phyloP scores from a whole-genome alignment of 331 rosid genomes.

The Rhamnella rubrinervis region DNA sequence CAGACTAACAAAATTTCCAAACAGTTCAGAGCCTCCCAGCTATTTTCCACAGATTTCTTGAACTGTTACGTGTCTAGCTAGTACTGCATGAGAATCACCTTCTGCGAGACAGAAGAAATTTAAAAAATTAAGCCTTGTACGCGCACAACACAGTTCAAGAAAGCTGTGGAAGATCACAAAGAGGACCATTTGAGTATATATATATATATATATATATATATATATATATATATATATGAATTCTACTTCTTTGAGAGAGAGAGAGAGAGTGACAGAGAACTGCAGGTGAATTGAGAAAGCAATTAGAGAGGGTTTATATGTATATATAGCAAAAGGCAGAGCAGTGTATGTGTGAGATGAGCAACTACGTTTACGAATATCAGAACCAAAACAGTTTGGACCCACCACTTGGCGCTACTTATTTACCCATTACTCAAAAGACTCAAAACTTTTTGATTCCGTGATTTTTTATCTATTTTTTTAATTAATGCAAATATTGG shows the following conservation, averaged over 20 bases:
- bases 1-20: background rate
- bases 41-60: slow-evolving; percentile 37
- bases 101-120: slow-evolving; percentile 11
- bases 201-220: too few relatives aligned
- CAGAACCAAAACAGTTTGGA: slow-evolving; percentile 14
- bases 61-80: slow-evolving; percentile 7
- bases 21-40: slow-evolving; percentile 17
- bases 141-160: slow-evolving; percentile 49
- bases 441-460: background rate
- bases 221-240: too few relatives aligned
- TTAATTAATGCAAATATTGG: too few relatives aligned
- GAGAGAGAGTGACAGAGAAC: too few relatives aligned
- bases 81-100: background rate
- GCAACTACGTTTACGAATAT: background rate
- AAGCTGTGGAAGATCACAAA: slow-evolving; percentile 63
- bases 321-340: background rate
- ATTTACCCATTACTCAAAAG: background rate
- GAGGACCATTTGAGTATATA: slow-evolving; percentile 5
- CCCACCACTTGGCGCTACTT: slow-evolving; percentile 20
- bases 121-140: background rate
- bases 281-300: background rate
- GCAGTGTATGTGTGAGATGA: background rate
- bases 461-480: too few relatives aligned
- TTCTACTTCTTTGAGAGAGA: too few relatives aligned
- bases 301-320: too few relatives aligned